These are phyloP conservation scores for Friedmanniomyces simplex DNA, from an alignment of 495 filamentous ascomycete species.

Conservation along the genomic window DNA sequence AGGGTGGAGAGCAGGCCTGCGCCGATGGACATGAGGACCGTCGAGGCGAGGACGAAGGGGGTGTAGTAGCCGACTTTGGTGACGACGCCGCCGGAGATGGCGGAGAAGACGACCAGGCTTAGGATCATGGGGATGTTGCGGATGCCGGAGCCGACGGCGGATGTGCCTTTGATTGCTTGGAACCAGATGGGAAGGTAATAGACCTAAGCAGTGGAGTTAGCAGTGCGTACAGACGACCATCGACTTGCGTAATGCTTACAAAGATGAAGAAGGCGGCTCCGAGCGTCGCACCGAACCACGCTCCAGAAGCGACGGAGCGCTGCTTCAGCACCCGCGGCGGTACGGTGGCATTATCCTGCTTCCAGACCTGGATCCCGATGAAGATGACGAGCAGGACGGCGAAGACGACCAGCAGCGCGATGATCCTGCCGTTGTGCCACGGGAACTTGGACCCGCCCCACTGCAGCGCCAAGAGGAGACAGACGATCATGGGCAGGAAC, in stretches of 20 bases:
- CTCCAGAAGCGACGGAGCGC: constrained; percentile 25
- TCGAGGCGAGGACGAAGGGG: constrained; percentile 45
- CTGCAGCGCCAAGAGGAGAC: constrained; percentile 47
- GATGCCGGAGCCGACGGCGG: constrained; percentile 48
- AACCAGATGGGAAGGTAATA: constrained; percentile 69
- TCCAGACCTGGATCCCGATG: constrained; percentile 37
- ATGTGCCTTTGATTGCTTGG: constrained; percentile 55
- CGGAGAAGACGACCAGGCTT: constrained; percentile 34
- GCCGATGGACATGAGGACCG: constrained; percentile 47
- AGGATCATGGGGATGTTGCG: constrained; percentile 49
- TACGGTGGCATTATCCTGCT: constrained; percentile 30
- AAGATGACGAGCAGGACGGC: constrained; percentile 39
- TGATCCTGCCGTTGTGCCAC: constrained; percentile 44
- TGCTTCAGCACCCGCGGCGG: constrained; percentile 32
- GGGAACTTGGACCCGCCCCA: constrained; percentile 50
- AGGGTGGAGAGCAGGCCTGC: constrained; percentile 56
- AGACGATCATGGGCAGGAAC: constrained; percentile 43
- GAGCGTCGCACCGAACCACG: constrained; percentile 24
- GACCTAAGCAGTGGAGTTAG: constrained; percentile 17
- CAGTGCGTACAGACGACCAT: too few relatives aligned
- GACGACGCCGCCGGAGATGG: constrained; percentile 43
- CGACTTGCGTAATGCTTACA: too few relatives aligned
- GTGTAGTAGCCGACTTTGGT: constrained; percentile 55
- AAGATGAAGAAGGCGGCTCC: constrained; percentile 32
- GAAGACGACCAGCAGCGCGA: constrained; percentile 42